These are phyloP conservation scores for Neurospora sp. DNA, from an alignment of 2,329 filamentous ascomycete genomes.

Conservation along the genomic window DNA sequence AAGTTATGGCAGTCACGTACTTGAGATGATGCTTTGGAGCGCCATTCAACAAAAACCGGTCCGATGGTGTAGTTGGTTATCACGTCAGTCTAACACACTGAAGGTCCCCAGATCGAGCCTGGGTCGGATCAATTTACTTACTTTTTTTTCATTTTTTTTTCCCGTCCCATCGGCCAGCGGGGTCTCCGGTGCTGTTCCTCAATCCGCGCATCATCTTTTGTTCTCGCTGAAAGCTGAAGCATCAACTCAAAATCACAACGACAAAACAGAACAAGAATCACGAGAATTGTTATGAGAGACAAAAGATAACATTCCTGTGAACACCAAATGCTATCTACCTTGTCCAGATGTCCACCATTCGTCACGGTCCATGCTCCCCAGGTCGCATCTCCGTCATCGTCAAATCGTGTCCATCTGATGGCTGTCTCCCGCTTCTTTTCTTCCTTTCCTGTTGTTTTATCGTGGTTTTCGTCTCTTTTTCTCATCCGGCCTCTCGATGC, in stretches of 20 bases:
- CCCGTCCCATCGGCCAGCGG: neutral
- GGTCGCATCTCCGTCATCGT: neutral
- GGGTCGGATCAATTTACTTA: conserved; percentile 14
- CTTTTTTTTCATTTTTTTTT: neutral
- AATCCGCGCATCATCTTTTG: neutral
- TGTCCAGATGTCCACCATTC: neutral
- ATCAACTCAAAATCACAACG: neutral
- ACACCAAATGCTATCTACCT: neutral
- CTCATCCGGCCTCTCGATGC: neutral
- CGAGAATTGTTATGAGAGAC: neutral
- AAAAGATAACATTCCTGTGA: neutral
- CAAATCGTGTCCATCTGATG: neutral
- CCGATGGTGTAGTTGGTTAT: conserved; percentile 34
- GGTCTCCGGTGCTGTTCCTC: neutral
- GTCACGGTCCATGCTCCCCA: neutral
- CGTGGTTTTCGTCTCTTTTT: neutral
- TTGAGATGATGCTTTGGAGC: neutral
- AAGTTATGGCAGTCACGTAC: neutral
- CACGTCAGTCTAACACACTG: conserved; percentile 37
- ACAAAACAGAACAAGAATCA: neutral
- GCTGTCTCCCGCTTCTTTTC: neutral
- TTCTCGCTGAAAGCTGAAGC: neutral
- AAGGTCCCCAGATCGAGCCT: conserved; percentile 24
- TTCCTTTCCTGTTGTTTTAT: neutral
- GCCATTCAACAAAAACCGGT: conserved; percentile 3